Evolutionary conservation across 1,139 yeast species (phyloP), one percentile per base, ranked within the genome.

Genomic region (Diutina catenulata): DNA sequence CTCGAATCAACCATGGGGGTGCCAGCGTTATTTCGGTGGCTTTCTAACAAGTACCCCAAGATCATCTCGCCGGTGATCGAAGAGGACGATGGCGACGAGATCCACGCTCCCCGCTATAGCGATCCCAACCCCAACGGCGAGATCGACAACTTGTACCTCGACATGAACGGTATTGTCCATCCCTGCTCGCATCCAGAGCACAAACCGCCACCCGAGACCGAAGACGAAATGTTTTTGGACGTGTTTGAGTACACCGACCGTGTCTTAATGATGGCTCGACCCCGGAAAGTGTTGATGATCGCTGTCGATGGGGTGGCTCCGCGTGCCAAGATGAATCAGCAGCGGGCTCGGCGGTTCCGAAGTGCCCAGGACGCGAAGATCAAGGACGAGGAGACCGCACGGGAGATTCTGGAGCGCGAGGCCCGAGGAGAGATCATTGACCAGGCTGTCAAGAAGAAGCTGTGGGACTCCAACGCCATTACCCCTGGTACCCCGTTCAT

Each of bases 241-340:
- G 87, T 93, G 38, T 91, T 88, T 64, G 81, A 83, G 38, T 93
- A 93, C 52, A 88, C 91, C 45, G 98, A 93, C 55, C 97, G 91
- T 59, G 65, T 93, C 44, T 91, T 93, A 52, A 80, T 79, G 44
- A 76, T 86, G 28, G 87, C 91, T 48, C 77, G 78, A 52, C 99
- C 99, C 5, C 70, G 82, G 49, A 74, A 86, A 54, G 75, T 83
- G 24, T 84, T 93, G 49, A 88, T 82, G 57, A 88, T 93, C 94
- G 98, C 99, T 4, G 87, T 93, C 45, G 99, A 93, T 62, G 99
- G 99, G 48, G 99, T 93, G 38, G 98, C 98, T 0, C 99, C 99
- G 38, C 71, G 99, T 52, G 99, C 99, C 21, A 93, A 93, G 56
- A 93, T 93, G 97, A 93, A 93, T 56, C 99, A 93, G 59, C 99